Percentiles rank a stretch among this genome's conserved stretches.
These are phyloP conservation scores for Bothriochloa decipiens DNA, from an alignment of 176 grass and related monocot genomes.

Conservation along the genomic window DNA sequence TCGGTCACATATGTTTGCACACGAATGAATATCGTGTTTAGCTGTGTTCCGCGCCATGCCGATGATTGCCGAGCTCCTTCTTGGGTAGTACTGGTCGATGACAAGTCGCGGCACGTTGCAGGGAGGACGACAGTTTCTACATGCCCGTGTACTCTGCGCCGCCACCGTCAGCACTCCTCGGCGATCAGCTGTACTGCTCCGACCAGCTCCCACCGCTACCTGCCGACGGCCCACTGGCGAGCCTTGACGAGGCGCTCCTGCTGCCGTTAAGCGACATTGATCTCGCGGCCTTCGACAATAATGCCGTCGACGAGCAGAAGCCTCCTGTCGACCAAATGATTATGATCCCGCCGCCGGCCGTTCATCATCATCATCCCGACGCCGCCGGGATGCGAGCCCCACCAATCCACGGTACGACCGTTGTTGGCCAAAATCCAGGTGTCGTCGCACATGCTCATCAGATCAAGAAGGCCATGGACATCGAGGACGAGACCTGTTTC, in stretches of 20 bases:
- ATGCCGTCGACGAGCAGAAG: not conserved
- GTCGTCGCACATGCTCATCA: not conserved
- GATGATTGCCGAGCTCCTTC: not conserved
- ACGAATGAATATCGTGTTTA: too few species aligned
- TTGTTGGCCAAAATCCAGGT: not conserved
- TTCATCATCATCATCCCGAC: too few species aligned
- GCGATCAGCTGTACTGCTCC: not conserved
- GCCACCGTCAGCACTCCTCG: not conserved
- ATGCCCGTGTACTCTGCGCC: not conserved
- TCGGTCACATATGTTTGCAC: too few species aligned
- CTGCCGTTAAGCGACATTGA: constrained; percentile 46
- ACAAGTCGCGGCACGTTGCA: not conserved
- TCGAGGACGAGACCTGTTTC: not conserved
- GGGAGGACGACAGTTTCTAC: not conserved
- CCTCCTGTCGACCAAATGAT: not conserved
- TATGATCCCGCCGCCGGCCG: not conserved
- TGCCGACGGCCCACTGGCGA: not conserved
- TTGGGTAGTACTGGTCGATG: not conserved
- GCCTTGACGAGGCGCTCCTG: constrained; percentile 34
- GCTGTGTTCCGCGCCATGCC: not conserved
- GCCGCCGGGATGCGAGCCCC: not conserved
- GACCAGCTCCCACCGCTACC: not conserved
- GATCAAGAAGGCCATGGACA: not conserved
- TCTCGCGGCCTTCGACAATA: constrained; percentile 31
- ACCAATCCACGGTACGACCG: not conserved